Base-by-base conservation (phyloP, 371 early-diverging fungal species). In the Actinomortierella wolfii region DNA sequence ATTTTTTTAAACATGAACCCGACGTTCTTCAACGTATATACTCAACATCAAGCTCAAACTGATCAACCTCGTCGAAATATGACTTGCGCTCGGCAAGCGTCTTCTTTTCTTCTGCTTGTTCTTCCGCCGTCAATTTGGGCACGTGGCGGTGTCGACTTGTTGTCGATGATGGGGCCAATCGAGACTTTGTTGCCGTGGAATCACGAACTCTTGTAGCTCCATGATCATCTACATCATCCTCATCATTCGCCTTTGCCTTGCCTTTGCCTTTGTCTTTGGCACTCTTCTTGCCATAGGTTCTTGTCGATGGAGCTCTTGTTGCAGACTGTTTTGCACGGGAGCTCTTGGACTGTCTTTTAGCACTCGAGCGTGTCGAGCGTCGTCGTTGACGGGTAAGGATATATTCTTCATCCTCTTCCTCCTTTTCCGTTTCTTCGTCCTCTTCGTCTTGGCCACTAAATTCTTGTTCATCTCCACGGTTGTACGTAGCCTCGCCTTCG, bases 11-110 rank as follows among this genome's bases (percentile, higher is more conserved):
- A n/a, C n/a, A n/a, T n/a, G n/a, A n/a, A n/a, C n/a, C n/a, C n/a
- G n/a, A n/a, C n/a, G 45, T 45, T 21, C 6, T 25, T 48, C 48
- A 28, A 18, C 52, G 54, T 0, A 46, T 28, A 1, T 54, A 51
- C 34, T 71, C 73, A 8, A 66, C 66, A 1, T 71, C 73, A 39
- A 71, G 52, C 51, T 71, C 63, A 49, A 66, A 71, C 40, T 61
- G 59, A 51, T 71, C 73, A 15, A 71, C 24, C 42, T 71, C 62
- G 18, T 58, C 40, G 41, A 71, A 71, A 41, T 61, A 71, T 6
- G 46, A 48, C 29, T 62, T 65, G 29, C 66, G 59, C 44, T 71
- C 62, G 51, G 61, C 24, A 9, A 20, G 17, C 8, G 47, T 3
- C 21, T 56, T 59, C 43, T 6, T 18, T 20, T 64, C 65, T 29